Evolutionary conservation across 1,284 basidiomycete species (phyloP), one percentile per base, ranked within the genome.

Genomic region (Leccinum pachyderme): DNA sequence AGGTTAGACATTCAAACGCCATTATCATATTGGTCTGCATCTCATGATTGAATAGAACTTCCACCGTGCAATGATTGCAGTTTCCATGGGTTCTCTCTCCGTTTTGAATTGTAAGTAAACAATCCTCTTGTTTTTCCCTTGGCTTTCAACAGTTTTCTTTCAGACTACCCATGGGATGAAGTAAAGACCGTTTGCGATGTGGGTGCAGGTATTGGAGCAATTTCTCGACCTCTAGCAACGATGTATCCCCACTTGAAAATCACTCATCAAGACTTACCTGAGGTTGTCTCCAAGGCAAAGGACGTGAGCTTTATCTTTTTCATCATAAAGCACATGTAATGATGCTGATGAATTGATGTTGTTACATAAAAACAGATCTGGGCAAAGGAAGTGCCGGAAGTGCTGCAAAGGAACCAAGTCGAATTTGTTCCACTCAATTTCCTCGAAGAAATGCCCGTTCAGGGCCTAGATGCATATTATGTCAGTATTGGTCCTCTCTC

Each of bases 141-240:
- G 15, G 11, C 0, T 3, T 1, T n/a, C 29, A 41, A 45, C 12
- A 4, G 5, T 7, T 13, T 37, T 9, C 6, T 37, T 41, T 18
- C 9, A 67, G 66, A 68, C 25, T 80, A 77, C 61, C 76, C 79
- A 7, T 83, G 79, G 81, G 55, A 63, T n/a, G 61, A 64, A 8
- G 64, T 78, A 2, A 67, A 75, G 0, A 72, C 69, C 0, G 59
- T 84, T 9, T 78, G 76, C 35, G 82, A 83, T 61, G 69, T 84
- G 8, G 81, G 78, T 2, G 72, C 77, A 0, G 76, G 80, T 1
- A 64, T 75, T 27, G 81, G 82, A 0, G 62, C 72, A 11, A 65
- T 78, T 18, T 68, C 75, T 3, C 65, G 81, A 15, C 69, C 72
- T 22, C 69, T 84, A 5, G 63, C 73, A 0, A 75, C 72, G 57